phyloP scores from a whole-genome alignment of 2,329 filamentous ascomycete genomes.

The Dactylellina drechsleri region DNA sequence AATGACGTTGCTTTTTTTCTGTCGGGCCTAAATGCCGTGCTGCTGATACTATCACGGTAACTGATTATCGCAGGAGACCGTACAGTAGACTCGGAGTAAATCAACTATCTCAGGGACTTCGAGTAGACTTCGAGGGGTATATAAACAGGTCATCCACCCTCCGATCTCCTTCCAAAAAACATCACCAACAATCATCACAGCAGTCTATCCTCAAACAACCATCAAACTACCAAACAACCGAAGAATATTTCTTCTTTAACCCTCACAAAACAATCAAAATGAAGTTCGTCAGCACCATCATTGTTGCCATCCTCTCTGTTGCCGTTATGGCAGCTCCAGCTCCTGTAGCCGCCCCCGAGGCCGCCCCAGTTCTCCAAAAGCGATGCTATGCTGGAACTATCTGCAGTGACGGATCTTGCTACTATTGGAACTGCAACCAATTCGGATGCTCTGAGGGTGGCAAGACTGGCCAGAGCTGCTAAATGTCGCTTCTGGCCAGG shows the following conservation, averaged over 20 bases:
- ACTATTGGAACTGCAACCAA: conserved; percentile 22
- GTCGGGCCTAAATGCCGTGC: too few relatives aligned
- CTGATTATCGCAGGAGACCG: too few relatives aligned
- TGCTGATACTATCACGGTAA: too few relatives aligned
- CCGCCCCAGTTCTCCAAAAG: conserved; percentile 8
- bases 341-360: neutral
- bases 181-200: too few relatives aligned
- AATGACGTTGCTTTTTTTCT: too few relatives aligned
- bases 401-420: conserved; percentile 16
- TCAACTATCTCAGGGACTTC: too few relatives aligned
- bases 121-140: too few relatives aligned
- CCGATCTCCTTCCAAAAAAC: too few relatives aligned
- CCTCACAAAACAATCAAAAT: conserved; percentile 12
- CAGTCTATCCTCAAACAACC: too few relatives aligned
- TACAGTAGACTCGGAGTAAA: too few relatives aligned
- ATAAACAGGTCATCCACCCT: too few relatives aligned
- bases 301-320: conserved; percentile 26
- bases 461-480: conserved; percentile 16
- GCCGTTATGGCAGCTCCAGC: conserved; percentile 17
- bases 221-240: too few relatives aligned
- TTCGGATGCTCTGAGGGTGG: conserved; percentile 14
- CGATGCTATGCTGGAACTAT: conserved; percentile 23
- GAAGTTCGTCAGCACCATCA: conserved; percentile 28
- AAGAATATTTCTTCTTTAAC: neutral
- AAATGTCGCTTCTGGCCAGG: neutral